Percentiles rank a stretch among this genome's conserved stretches.
phyloP scores from a whole-genome alignment of 2,329 filamentous ascomycete species.

The Xylaria multiplex region DNA sequence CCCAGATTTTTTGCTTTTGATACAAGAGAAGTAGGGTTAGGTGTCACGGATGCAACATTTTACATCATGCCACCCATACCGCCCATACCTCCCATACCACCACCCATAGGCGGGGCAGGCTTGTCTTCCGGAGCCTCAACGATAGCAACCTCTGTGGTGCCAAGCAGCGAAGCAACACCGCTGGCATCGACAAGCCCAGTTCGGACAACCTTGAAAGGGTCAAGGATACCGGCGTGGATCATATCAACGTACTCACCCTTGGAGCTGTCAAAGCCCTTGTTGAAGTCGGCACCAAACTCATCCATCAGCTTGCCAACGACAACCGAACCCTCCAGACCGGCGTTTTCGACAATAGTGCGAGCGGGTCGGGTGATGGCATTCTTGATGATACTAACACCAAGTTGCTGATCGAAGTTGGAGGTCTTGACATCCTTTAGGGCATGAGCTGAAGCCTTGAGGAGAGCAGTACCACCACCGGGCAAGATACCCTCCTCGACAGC shows the following conservation, averaged over 20 bases:
- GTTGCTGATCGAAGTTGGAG: conserved; percentile 98
- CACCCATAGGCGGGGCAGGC: conserved; percentile 73
- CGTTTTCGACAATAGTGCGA: conserved; percentile 96
- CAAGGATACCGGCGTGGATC: conserved; percentile 95
- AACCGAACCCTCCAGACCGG: conserved; percentile 93
- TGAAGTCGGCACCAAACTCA: conserved; percentile 91
- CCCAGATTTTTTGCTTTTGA: conserved; percentile 48
- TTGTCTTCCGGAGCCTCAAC: conserved; percentile 97
- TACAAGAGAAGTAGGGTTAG: conserved; percentile 46
- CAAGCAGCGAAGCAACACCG: conserved; percentile 94
- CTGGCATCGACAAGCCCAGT: conserved; percentile 94
- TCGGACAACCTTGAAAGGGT: conserved; percentile 99
- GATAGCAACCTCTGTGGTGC: conserved; percentile 97
- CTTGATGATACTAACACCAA: conserved; percentile 97
- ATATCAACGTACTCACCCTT: conserved; percentile 99
- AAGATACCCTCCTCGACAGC: conserved; percentile 99
- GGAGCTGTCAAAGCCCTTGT: conserved; percentile 96
- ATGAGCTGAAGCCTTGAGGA: conserved; percentile 95
- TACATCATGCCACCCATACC: conserved; percentile 54
- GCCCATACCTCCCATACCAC: conserved; percentile 61
- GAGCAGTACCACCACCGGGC: conserved; percentile 95
- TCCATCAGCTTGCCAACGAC: conserved; percentile 98
- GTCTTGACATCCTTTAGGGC: conserved; percentile 85
- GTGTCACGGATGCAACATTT: conserved; percentile 35
- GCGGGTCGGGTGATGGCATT: conserved; percentile 96